A percentile compares a stretch with the other conserved stretches of the same genome.
phyloP scores from a whole-genome alignment of 768 basidiomycete species.

The Rhodosporidiobolus odoratus region DNA sequence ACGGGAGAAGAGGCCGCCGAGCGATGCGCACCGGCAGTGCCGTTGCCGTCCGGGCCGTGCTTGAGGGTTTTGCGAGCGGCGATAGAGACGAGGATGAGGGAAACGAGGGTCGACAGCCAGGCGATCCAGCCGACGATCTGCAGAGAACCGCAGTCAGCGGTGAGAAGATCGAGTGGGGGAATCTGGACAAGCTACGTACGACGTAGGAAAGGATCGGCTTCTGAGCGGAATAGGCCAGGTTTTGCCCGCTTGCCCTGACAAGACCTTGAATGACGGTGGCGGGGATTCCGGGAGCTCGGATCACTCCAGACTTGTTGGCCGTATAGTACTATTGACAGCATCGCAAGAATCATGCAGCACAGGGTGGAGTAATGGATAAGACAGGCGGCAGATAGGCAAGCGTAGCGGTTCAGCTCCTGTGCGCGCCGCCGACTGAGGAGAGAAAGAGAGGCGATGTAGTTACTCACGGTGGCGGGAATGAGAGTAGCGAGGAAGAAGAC shows the following conservation, averaged over 20 bases:
- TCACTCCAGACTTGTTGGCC: neutral
- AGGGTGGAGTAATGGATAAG: neutral
- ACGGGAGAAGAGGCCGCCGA: neutral
- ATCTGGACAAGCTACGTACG: neutral
- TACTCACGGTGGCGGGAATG: constrained; percentile 21
- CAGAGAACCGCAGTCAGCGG: neutral
- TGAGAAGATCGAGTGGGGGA: neutral
- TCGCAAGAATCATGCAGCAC: neutral
- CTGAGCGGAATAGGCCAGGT: constrained; percentile 10
- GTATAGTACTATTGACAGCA: constrained; percentile 19
- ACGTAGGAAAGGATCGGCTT: neutral
- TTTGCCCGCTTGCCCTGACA: constrained; percentile 3
- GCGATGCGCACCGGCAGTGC: neutral
- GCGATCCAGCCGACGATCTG: constrained; percentile 31
- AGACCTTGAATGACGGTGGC: constrained; percentile 3
- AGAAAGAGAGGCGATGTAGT: neutral
- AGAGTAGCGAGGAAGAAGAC: constrained; percentile 28
- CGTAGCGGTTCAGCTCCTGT: too few species aligned
- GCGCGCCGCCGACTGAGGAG: neutral
- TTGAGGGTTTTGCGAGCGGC: constrained; percentile 34
- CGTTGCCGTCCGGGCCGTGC: constrained; percentile 16
- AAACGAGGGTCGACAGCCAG: constrained; percentile 22
- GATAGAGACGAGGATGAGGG: constrained; percentile 29
- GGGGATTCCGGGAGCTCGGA: constrained; percentile 21
- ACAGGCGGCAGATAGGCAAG: too few species aligned